Evolutionary conservation across 495 filamentous ascomycete genomes (phyloP).

Genomic region (Hamigera avellanea): DNA sequence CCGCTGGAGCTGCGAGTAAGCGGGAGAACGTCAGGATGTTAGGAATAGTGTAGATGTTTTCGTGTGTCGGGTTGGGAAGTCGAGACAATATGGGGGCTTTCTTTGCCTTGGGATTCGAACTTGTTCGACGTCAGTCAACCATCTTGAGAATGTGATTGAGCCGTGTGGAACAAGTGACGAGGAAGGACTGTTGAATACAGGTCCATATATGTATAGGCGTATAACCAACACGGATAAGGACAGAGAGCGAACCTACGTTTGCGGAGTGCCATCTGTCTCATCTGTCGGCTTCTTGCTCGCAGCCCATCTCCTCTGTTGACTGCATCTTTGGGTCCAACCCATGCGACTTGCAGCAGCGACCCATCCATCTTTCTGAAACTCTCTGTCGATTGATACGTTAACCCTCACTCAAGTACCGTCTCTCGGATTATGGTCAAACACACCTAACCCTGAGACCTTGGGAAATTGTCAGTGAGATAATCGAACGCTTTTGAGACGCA

Average conservation of each 20-base stretch:
- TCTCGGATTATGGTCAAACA: no score
- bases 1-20: slow-evolving; percentile 68
- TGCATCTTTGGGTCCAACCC: not conserved
- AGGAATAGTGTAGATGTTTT: slow-evolving; percentile 93
- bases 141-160: not conserved
- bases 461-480: not conserved
- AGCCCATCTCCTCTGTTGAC: slow-evolving; percentile 14
- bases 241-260: slow-evolving; percentile 9
- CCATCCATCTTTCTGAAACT: no score
- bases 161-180: not conserved
- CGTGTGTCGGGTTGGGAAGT: slow-evolving; percentile 45
- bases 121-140: not conserved
- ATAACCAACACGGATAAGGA: no score
- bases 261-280: slow-evolving; percentile 3
- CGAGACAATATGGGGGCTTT: slow-evolving; percentile 34
- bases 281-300: slow-evolving; percentile 15
- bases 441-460: no score
- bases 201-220: no score
- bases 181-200: no score
- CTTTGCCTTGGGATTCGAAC: slow-evolving; percentile 7
- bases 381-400: no score
- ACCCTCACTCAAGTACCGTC: no score
- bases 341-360: no score
- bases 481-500: not conserved
- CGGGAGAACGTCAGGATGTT: slow-evolving; percentile 87